Percentiles rank a stretch among this genome's conserved stretches.
Conservation (phyloP, 352 stramenopile genomes). For the Pythium pectinolyticum region DNA sequence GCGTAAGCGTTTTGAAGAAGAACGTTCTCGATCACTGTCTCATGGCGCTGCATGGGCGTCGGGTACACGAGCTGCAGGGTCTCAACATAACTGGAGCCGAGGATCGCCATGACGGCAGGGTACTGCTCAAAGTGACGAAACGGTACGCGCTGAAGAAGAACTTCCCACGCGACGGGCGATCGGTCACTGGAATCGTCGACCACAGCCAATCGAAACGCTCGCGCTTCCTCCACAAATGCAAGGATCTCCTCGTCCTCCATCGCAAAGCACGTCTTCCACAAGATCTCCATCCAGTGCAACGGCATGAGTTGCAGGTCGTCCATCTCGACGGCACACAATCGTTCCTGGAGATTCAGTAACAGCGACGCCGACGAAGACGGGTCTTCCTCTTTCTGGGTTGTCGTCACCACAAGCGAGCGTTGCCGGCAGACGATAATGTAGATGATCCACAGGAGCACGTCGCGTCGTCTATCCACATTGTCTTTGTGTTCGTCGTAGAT, state of each 20-base stretch:
- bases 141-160: conserved; percentile 1
- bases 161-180: background rate
- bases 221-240: conserved; percentile 35
- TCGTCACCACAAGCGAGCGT: conserved; percentile 20
- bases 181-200: background rate
- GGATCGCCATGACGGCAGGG: background rate
- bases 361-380: background rate
- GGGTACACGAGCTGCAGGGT: conserved; percentile 11
- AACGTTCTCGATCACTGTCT: background rate
- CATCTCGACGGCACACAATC: conserved; percentile 33
- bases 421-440: conserved; percentile 37
- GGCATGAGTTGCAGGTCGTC: conserved; percentile 48
- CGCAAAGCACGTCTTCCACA: conserved; percentile 56
- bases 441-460: conserved; percentile 16
- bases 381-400: no score
- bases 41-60: background rate
- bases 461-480: background rate
- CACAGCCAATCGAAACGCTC: conserved; percentile 4
- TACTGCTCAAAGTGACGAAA: conserved; percentile 18
- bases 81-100: background rate
- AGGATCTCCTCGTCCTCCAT: conserved; percentile 43
- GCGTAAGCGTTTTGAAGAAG: background rate
- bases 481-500: background rate
- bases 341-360: conserved; percentile 12
- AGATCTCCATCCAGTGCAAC: conserved; percentile 49